These are phyloP conservation scores for Nicotiana obtusifolia DNA, from an alignment of 257 asterid genomes.

Conservation along the genomic window DNA sequence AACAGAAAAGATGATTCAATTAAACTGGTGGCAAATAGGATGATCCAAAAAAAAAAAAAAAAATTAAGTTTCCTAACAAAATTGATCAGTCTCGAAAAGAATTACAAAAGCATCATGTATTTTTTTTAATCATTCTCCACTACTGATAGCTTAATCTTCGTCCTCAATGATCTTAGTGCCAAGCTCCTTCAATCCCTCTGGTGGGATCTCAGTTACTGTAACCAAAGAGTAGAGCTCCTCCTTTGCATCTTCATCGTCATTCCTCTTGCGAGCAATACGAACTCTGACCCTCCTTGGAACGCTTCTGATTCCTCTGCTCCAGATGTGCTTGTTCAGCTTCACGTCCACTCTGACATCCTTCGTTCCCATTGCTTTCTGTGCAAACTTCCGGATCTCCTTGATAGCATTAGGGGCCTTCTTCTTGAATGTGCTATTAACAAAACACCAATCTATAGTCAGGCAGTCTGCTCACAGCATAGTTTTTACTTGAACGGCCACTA, in stretches of 20 bases:
- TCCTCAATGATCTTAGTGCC: slow-evolving; percentile 6
- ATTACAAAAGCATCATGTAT: background rate
- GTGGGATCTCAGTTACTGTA: slow-evolving; percentile 8
- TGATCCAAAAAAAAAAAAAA: background rate
- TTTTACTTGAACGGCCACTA: background rate
- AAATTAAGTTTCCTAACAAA: background rate
- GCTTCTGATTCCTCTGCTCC: slow-evolving; percentile 10
- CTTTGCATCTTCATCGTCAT: slow-evolving; percentile 9
- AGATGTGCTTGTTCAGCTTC: slow-evolving; percentile 4
- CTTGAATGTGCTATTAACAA: slow-evolving; percentile 7
- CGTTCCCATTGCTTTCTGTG: background rate
- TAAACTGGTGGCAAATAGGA: background rate
- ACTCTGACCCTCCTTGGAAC: slow-evolving; percentile 12
- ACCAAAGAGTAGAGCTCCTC: slow-evolving; percentile 6
- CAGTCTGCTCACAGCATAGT: background rate
- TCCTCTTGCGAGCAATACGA: slow-evolving; percentile 4
- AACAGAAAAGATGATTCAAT: background rate
- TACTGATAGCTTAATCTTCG: background rate
- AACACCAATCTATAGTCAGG: background rate
- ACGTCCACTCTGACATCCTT: slow-evolving; percentile 8
- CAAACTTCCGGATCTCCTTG: slow-evolving; percentile 7
- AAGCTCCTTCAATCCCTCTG: slow-evolving; percentile 10
- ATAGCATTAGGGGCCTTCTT: slow-evolving; percentile 4
- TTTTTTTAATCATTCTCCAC: background rate
- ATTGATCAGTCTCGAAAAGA: background rate